Evolutionary conservation across 306 rosid genomes (phyloP).

Genomic region (Quercus suber): DNA sequence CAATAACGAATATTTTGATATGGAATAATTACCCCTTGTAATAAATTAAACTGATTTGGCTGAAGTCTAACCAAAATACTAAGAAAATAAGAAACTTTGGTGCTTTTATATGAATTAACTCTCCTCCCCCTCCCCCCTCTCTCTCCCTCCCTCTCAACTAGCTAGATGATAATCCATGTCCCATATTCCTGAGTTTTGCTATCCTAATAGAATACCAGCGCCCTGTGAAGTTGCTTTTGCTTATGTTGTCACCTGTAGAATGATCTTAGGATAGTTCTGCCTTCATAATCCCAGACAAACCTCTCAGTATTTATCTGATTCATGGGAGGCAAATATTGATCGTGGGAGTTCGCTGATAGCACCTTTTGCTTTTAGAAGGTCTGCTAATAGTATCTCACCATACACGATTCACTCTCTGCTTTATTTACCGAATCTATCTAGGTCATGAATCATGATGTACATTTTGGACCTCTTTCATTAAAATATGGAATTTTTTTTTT

Average conservation of each 20-base stretch:
- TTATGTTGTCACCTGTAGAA: background rate
- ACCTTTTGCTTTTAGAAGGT: conserved; percentile 29
- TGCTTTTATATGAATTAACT: background rate
- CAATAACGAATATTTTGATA: no score
- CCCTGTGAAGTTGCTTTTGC: background rate
- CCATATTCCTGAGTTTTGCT: background rate
- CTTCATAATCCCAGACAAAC: conserved; percentile 48
- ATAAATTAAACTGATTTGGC: no score
- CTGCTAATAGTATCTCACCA: conserved; percentile 37
- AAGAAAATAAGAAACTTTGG: no score
- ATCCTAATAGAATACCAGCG: background rate
- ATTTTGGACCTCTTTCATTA: background rate
- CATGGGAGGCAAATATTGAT: conserved; percentile 42
- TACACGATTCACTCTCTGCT: conserved; percentile 1
- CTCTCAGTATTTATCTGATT: conserved; percentile 32
- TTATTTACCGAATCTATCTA: background rate
- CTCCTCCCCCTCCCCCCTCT: no score
- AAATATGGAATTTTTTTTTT: background rate
- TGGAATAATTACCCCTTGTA: no score
- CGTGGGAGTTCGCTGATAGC: conserved; percentile 38
- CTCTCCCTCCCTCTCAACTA: background rate
- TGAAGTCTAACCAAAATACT: no score
- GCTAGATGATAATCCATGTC: background rate
- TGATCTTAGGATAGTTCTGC: conserved; percentile 2
- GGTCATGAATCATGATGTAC: background rate